These are phyloP conservation scores for Coemansia sp. DNA, from an alignment of 192 early-diverging fungal genomes.

Conservation along the genomic window DNA sequence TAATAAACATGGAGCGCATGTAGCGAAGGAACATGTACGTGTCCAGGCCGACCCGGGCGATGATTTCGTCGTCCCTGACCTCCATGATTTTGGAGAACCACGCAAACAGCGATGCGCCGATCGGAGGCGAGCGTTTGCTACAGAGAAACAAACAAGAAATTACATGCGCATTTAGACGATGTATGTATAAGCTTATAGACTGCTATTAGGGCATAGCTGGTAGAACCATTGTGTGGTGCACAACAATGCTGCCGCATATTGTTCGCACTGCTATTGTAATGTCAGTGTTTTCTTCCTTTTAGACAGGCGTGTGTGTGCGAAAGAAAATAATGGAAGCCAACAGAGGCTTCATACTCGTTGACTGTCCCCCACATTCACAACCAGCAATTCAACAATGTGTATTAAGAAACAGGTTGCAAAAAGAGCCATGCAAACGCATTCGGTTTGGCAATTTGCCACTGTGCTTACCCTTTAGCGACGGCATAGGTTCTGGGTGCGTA, in stretches of 20 bases:
- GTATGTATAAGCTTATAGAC: too few species aligned
- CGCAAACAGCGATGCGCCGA: slow-evolving; percentile 56
- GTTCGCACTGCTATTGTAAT: neutral
- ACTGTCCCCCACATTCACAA: neutral
- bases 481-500: slow-evolving; percentile 74
- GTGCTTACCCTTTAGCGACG: slow-evolving; percentile 51
- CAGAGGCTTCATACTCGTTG: neutral
- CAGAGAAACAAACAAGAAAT: neutral
- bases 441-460: neutral
- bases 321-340: neutral
- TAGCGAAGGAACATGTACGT: slow-evolving; percentile 79
- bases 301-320: neutral
- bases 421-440: neutral
- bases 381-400: neutral
- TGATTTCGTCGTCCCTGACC: slow-evolving; percentile 58
- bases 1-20: slow-evolving; percentile 64
- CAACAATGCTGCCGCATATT: neutral
- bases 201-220: too few species aligned
- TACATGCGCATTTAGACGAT: too few species aligned
- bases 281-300: neutral
- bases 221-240: too few species aligned
- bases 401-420: neutral
- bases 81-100: slow-evolving; percentile 63
- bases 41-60: slow-evolving; percentile 67
- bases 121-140: slow-evolving; percentile 58